Conservation (phyloP, 495 filamentous ascomycete genomes). For the Penicillium soppii region DNA sequence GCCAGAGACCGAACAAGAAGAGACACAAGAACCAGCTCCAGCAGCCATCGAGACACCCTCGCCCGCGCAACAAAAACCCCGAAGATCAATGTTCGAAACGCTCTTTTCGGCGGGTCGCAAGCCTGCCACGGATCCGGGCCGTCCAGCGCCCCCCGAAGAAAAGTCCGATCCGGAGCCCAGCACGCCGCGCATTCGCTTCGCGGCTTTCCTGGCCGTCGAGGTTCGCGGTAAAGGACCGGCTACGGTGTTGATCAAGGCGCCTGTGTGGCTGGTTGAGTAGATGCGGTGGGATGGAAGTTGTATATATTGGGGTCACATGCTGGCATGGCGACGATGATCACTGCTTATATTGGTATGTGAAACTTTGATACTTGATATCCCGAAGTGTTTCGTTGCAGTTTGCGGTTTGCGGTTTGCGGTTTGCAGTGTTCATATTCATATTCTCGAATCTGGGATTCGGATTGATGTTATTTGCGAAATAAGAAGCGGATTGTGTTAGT, state of each 20-base stretch:
- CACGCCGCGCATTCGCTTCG: constrained; percentile 63
- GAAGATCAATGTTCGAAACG: constrained; percentile 47
- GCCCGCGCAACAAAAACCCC: constrained; percentile 11
- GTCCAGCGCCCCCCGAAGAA: constrained; percentile 9
- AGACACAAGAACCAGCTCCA: constrained; percentile 8
- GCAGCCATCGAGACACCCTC: constrained; percentile 30
- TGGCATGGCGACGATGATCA: constrained; percentile 14
- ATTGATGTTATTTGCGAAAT: not conserved
- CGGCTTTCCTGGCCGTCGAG: constrained; percentile 82
- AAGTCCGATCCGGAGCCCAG: constrained; percentile 13
- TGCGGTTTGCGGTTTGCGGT: not conserved
- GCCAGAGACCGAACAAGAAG: constrained; percentile 10
- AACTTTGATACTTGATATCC: constrained; percentile 7
- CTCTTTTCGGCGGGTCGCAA: constrained; percentile 49
- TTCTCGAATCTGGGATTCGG: not conserved
- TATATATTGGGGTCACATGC: constrained; percentile 17
- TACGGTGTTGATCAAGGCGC: constrained; percentile 83
- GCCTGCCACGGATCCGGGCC: constrained; percentile 13
- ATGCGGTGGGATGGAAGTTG: not conserved
- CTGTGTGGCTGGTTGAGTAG: constrained; percentile 71
- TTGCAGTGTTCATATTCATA: no score
- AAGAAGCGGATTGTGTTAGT: no score
- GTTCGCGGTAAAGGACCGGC: constrained; percentile 61
- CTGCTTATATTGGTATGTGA: constrained; percentile 1
- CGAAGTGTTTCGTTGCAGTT: constrained; percentile 1